Evolutionary conservation across 2,329 filamentous ascomycete species (phyloP).

Genomic region (Pseudogymnoascus sp.): DNA sequence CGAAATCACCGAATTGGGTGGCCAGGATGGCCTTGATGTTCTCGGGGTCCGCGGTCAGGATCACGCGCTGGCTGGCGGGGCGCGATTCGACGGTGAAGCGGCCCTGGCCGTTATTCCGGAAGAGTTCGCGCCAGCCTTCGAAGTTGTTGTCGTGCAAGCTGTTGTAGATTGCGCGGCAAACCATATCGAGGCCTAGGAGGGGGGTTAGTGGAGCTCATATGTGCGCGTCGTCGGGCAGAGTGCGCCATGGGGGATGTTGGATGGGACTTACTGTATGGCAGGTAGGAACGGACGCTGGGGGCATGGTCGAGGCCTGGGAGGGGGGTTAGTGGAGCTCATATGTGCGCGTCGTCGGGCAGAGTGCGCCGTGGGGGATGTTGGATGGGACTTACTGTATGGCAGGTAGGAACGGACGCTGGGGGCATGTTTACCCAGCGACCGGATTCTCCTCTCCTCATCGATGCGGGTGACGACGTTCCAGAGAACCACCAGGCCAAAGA

Average conservation of each 20-base stretch:
- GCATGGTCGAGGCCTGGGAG: constrained; percentile 51
- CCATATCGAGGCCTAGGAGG: constrained; percentile 53
- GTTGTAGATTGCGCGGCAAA: constrained; percentile 47
- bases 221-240: background rate
- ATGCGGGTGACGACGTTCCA: constrained; percentile 28
- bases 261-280: constrained; percentile 38
- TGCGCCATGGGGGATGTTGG: background rate
- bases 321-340: background rate
- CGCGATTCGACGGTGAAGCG: constrained; percentile 53
- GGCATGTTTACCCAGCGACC: constrained; percentile 38
- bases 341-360: background rate
- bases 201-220: background rate
- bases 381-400: constrained; percentile 37
- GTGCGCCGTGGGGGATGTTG: background rate
- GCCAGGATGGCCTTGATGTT: constrained; percentile 90
- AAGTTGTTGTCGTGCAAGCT: constrained; percentile 47
- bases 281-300: constrained; percentile 27
- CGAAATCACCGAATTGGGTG: constrained; percentile 76
- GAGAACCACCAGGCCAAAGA: background rate
- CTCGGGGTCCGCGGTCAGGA: constrained; percentile 75
- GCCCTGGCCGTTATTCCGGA: constrained; percentile 33
- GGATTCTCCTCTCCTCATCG: constrained; percentile 37
- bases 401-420: constrained; percentile 29
- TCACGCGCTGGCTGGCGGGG: constrained; percentile 46
- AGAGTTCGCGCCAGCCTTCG: constrained; percentile 50